A percentile compares a stretch with the other conserved stretches of the same genome.
Evolutionary conservation across 345 rosid species (phyloP).

Genomic region (Hevea brasiliensis): DNA sequence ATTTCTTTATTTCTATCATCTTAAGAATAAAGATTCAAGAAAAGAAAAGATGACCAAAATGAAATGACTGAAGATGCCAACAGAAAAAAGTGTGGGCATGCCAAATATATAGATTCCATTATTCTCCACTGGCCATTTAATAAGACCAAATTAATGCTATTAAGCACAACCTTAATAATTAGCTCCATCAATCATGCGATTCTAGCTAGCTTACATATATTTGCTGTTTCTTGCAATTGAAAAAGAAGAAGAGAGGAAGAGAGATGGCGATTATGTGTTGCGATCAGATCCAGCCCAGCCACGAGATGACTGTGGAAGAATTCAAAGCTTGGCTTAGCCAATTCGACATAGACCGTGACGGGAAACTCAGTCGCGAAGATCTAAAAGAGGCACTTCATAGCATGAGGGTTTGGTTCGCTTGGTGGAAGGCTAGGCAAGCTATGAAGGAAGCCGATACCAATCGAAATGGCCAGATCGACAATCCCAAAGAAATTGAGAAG

Average conservation of each 20-base stretch:
- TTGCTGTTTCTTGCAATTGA: not conserved
- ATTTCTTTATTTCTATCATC: not conserved
- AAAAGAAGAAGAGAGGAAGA: not conserved
- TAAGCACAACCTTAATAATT: too few relatives aligned
- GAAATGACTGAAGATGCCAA: conserved; percentile 1
- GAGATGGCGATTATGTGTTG: conserved; percentile 30
- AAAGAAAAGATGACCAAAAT: not conserved
- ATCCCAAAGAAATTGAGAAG: conserved; percentile 28
- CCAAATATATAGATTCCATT: not conserved
- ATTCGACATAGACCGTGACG: conserved; percentile 26
- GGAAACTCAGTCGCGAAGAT: conserved; percentile 27
- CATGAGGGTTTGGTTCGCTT: conserved; percentile 23
- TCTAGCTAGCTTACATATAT: too few relatives aligned
- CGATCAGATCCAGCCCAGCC: conserved; percentile 20
- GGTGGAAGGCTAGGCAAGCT: conserved; percentile 41
- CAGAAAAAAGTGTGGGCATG: not conserved
- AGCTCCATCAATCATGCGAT: too few relatives aligned
- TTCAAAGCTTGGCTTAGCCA: conserved; percentile 32
- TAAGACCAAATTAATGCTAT: too few relatives aligned
- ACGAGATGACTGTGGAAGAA: conserved; percentile 34
- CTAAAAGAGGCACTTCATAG: conserved; percentile 30
- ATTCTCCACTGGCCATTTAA: not conserved
- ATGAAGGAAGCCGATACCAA: conserved; percentile 34
- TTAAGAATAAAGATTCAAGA: not conserved
- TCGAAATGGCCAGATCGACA: conserved; percentile 28